A percentile compares a stretch with the other conserved stretches of the same genome.
Evolutionary conservation across 805 yeast species (phyloP).

Genomic region (Ogataea sp.): DNA sequence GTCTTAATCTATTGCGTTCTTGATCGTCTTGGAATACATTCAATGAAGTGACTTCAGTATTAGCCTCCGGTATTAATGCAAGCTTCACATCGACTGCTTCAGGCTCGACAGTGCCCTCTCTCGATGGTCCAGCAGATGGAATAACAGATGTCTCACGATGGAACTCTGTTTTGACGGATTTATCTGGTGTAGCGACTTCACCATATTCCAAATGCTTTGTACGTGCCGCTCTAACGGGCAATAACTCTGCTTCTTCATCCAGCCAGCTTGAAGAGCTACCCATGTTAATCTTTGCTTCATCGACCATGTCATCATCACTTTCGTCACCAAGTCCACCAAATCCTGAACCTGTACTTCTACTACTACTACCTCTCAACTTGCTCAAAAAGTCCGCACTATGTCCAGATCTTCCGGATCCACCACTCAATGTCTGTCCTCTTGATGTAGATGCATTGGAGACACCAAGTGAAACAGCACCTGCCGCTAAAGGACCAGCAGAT

Average conservation of each 20-base stretch:
- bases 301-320: conserved; percentile 27
- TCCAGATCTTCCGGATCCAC: conserved; percentile 10
- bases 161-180: conserved; percentile 24
- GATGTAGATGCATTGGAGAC: conserved; percentile 8
- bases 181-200: conserved; percentile 18
- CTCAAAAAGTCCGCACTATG: conserved; percentile 32
- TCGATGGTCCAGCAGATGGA: conserved; percentile 13
- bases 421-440: conserved; percentile 8
- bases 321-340: conserved; percentile 23
- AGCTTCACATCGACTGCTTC: conserved; percentile 8
- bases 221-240: conserved; percentile 67
- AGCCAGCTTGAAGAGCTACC: conserved; percentile 47
- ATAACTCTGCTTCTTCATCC: conserved; percentile 45
- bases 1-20: conserved; percentile 25
- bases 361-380: conserved; percentile 2
- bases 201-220: conserved; percentile 32
- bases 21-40: conserved; percentile 25
- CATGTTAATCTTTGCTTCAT: conserved; percentile 49
- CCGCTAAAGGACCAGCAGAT: conserved; percentile 65
- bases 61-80: conserved; percentile 7
- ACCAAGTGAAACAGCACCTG: conserved; percentile 48
- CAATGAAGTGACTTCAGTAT: conserved; percentile 6
- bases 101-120: conserved; percentile 17
- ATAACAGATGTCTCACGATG: conserved; percentile 17
- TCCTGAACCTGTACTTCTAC: conserved; percentile 2